phyloP scores from a whole-genome alignment of 345 rosid genomes.

The Salix udensis region DNA sequence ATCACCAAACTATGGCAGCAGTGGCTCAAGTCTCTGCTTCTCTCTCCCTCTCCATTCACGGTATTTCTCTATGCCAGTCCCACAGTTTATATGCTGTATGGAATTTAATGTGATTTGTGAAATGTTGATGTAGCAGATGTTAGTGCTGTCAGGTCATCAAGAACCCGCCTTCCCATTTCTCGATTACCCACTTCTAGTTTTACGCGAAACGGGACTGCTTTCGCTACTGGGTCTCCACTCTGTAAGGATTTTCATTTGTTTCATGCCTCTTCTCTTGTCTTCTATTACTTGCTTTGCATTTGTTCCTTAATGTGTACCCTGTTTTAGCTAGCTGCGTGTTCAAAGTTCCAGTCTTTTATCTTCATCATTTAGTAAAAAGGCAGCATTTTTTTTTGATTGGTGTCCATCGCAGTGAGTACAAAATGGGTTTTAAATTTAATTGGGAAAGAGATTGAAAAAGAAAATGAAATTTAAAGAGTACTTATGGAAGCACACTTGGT shows the following conservation, averaged over 20 bases:
- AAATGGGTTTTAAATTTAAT: background rate
- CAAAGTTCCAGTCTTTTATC: background rate
- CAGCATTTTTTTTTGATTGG: background rate
- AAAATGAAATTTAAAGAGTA: background rate
- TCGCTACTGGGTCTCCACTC: slow-evolving; percentile 64
- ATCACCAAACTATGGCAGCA: slow-evolving; percentile 7
- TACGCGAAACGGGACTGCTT: slow-evolving; percentile 31
- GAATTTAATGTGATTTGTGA: background rate
- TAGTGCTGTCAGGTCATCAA: slow-evolving; percentile 24
- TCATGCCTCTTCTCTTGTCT: too few species aligned
- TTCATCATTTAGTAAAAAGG: background rate
- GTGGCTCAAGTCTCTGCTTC: slow-evolving; percentile 56
- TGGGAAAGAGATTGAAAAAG: background rate
- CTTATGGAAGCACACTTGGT: background rate
- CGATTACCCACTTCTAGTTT: slow-evolving; percentile 33
- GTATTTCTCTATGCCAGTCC: slow-evolving; percentile 23
- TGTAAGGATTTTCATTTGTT: slow-evolving; percentile 26
- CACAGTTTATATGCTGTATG: background rate
- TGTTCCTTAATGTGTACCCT: background rate
- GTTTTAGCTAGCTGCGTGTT: background rate
- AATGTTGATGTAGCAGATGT: slow-evolving; percentile 35
- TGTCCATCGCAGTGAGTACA: background rate
- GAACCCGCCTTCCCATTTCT: slow-evolving; percentile 17
- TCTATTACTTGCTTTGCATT: background rate
- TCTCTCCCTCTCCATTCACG: slow-evolving; percentile 44